Evolutionary conservation across 2,329 filamentous ascomycete species (phyloP).

Genomic region (Albophoma yamanashiensis): DNA sequence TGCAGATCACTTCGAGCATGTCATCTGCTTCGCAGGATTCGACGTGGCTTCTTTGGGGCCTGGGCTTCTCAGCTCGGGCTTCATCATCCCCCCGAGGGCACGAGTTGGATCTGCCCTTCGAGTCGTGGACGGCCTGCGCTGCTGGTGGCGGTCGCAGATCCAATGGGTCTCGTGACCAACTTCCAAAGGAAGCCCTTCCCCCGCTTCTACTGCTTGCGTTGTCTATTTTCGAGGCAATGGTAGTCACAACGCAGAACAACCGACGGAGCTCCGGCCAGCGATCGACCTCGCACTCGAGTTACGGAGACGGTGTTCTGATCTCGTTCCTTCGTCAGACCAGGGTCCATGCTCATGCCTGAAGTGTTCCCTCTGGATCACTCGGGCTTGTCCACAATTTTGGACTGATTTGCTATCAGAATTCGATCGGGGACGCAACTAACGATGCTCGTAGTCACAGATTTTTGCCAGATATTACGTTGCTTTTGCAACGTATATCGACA

Average conservation of each 20-base stretch:
- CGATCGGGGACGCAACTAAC: neutral
- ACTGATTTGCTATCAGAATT: neutral
- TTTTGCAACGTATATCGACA: slow-evolving; percentile 32
- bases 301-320: too few species aligned
- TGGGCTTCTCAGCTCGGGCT: neutral
- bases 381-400: neutral
- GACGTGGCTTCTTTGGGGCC: neutral
- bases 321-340: too few species aligned
- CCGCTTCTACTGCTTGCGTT: neutral
- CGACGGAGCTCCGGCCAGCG: neutral
- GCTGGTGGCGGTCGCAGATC: neutral
- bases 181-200: neutral
- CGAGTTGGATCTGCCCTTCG: neutral
- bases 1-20: neutral
- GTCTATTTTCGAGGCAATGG: neutral
- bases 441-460: slow-evolving; percentile 3
- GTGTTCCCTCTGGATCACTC: neutral
- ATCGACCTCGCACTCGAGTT: too few species aligned
- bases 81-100: neutral
- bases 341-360: neutral
- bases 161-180: neutral
- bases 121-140: neutral
- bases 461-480: slow-evolving; percentile 25
- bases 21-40: neutral
- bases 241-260: neutral